Evolutionary conservation across 2,329 filamentous ascomycete species (phyloP).

Genomic region (Epichloe glyceriae): DNA sequence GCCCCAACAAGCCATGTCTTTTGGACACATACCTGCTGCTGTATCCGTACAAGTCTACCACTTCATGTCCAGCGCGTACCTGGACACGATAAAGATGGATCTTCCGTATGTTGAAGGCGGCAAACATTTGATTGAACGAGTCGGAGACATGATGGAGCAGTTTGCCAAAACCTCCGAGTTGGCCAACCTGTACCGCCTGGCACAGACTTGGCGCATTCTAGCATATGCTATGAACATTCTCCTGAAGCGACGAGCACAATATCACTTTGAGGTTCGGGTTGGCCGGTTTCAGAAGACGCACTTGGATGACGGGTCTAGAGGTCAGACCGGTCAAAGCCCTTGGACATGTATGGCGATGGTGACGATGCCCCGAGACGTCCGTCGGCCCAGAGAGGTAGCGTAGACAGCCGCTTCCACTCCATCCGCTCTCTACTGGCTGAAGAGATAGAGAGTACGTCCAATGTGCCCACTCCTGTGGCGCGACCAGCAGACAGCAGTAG

Average conservation of each 20-base stretch:
- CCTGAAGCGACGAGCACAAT: constrained; percentile 40
- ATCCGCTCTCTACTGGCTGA: constrained; percentile 36
- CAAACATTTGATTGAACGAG: constrained; percentile 31
- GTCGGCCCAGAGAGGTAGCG: constrained; percentile 15
- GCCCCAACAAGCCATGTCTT: constrained; percentile 49
- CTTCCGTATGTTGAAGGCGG: constrained; percentile 29
- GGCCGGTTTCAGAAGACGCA: constrained; percentile 24
- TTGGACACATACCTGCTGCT: constrained; percentile 42
- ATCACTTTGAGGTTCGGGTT: constrained; percentile 40
- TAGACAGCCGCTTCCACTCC: constrained; percentile 19
- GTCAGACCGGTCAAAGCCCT: constrained; percentile 13
- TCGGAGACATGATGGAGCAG: constrained; percentile 38
- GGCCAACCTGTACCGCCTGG: constrained; percentile 43
- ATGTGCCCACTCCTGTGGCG: constrained; percentile 46
- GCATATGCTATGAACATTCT: constrained; percentile 43
- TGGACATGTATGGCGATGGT: constrained; percentile 18
- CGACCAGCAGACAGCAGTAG: constrained; percentile 32
- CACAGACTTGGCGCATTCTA: constrained; percentile 51
- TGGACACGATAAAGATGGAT: constrained; percentile 37
- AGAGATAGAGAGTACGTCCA: constrained; percentile 50
- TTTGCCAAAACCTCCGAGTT: constrained; percentile 46
- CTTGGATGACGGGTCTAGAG: constrained; percentile 16
- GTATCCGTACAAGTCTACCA: constrained; percentile 39
- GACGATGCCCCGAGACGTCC: constrained; percentile 26
- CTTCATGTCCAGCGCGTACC: constrained; percentile 42